A percentile compares a stretch with the other conserved stretches of the same genome.
phyloP scores from a whole-genome alignment of 2,329 filamentous ascomycete species.

The Clarireedia monteithiana region DNA sequence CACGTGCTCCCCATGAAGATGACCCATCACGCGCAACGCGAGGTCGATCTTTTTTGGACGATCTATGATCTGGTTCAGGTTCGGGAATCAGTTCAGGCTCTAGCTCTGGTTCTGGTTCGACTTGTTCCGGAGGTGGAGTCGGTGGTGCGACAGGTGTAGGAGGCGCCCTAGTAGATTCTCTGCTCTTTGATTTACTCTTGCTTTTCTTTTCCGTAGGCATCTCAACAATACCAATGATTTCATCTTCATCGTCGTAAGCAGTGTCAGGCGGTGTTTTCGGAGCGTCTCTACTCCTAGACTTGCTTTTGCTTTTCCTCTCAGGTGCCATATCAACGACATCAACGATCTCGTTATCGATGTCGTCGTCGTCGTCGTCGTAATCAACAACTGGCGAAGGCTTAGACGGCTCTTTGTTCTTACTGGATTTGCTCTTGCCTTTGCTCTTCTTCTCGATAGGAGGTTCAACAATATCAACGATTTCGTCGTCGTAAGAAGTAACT shows the following conservation, averaged over 20 bases:
- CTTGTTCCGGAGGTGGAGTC: constrained; percentile 23
- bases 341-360: neutral
- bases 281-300: constrained; percentile 31
- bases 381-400: neutral
- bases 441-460: constrained; percentile 31
- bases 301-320: constrained; percentile 30
- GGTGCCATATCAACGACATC: constrained; percentile 25
- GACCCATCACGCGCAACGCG: constrained; percentile 63
- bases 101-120: constrained; percentile 27
- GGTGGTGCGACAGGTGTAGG: constrained; percentile 32
- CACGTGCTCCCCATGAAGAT: constrained; percentile 68
- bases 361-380: neutral
- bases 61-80: constrained; percentile 45
- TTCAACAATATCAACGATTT: neutral
- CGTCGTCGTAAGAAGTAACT: neutral
- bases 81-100: constrained; percentile 32
- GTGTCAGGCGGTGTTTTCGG: constrained; percentile 26
- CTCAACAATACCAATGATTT: constrained; percentile 41
- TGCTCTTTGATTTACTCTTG: constrained; percentile 33
- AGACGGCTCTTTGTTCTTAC: constrained; percentile 5
- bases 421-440: constrained; percentile 35
- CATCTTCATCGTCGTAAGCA: constrained; percentile 26
- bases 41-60: constrained; percentile 66
- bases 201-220: constrained; percentile 38
- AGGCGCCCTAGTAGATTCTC: constrained; percentile 21